Percentiles rank a stretch among this genome's conserved stretches.
Evolutionary conservation across 345 rosid genomes (phyloP).

Genomic region (Eucalyptus grandis): DNA sequence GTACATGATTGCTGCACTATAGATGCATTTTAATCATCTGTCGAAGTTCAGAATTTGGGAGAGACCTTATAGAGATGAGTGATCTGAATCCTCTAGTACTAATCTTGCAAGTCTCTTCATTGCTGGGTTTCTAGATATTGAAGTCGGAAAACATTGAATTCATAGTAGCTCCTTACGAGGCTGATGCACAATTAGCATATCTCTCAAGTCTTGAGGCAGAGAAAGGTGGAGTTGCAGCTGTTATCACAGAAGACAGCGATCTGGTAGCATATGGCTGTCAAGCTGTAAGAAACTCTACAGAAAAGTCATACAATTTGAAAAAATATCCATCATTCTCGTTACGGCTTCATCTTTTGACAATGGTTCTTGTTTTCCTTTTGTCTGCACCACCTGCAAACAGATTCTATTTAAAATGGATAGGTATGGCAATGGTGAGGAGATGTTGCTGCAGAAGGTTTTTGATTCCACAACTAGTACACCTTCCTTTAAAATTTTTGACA

Average conservation of each 20-base stretch:
- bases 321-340: slow-evolving; percentile 15
- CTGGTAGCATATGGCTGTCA: slow-evolving; percentile 80
- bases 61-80: not conserved
- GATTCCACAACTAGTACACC: slow-evolving; percentile 35
- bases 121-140: slow-evolving; percentile 40
- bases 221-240: slow-evolving; percentile 71
- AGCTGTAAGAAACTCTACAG: slow-evolving; percentile 62
- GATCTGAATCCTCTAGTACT: not conserved
- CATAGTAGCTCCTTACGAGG: slow-evolving; percentile 94
- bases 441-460: slow-evolving; percentile 48
- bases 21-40: not conserved
- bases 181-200: slow-evolving; percentile 92
- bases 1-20: slow-evolving; percentile 6
- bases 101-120: not conserved
- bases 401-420: slow-evolving; percentile 81
- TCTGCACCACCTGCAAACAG: slow-evolving; percentile 23
- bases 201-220: slow-evolving; percentile 48
- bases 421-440: slow-evolving; percentile 74
- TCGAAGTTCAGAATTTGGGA: not conserved
- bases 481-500: slow-evolving; percentile 46
- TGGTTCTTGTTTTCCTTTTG: slow-evolving; percentile 6
- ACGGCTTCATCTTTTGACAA: not conserved
- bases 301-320: slow-evolving; percentile 15
- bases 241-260: slow-evolving; percentile 90
- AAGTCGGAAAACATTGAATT: slow-evolving; percentile 68